Evolutionary conservation across 805 yeast species (phyloP).

Genomic region (Hanseniaspora thailandica): DNA sequence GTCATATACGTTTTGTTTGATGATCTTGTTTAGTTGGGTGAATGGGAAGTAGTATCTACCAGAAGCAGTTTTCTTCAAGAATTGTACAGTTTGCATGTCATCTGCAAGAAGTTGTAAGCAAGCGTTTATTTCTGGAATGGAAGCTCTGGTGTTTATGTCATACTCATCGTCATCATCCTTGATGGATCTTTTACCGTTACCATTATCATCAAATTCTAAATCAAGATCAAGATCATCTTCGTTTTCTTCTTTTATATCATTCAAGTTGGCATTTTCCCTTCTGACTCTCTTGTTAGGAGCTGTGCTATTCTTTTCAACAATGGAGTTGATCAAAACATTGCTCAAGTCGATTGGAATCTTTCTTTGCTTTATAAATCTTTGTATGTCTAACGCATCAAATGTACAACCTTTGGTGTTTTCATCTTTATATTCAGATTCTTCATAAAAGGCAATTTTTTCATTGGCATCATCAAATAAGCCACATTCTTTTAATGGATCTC

Average conservation of each 20-base stretch:
- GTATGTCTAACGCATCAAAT: slow-evolving; percentile 36
- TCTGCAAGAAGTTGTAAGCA: slow-evolving; percentile 59
- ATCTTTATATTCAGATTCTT: slow-evolving; percentile 25
- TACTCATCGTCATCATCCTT: slow-evolving; percentile 28
- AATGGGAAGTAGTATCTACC: slow-evolving; percentile 55
- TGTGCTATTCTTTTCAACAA: slow-evolving; percentile 14
- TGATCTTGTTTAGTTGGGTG: slow-evolving; percentile 35
- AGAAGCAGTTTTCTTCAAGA: slow-evolving; percentile 46
- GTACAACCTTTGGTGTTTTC: slow-evolving; percentile 28
- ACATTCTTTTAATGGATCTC: slow-evolving; percentile 34
- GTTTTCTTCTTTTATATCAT: slow-evolving; percentile 23
- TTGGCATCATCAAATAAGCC: slow-evolving; percentile 44
- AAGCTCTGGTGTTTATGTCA: slow-evolving; percentile 18
- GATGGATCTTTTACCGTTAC: slow-evolving; percentile 21
- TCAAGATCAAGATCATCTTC: slow-evolving; percentile 17
- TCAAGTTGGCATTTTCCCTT: slow-evolving; percentile 25
- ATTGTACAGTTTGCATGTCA: slow-evolving; percentile 40
- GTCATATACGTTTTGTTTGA: slow-evolving; percentile 44
- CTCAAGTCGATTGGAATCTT: slow-evolving; percentile 31
- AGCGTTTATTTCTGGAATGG: slow-evolving; percentile 35
- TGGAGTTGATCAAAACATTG: slow-evolving; percentile 35
- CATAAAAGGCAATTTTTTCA: slow-evolving; percentile 24
- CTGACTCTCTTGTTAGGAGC: slow-evolving; percentile 28
- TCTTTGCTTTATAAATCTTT: slow-evolving; percentile 30
- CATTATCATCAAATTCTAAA: slow-evolving; percentile 23